These are phyloP conservation scores for Isoetes taiwanensis DNA, from an alignment of 75 land plant genomes.

Conservation along the genomic window DNA sequence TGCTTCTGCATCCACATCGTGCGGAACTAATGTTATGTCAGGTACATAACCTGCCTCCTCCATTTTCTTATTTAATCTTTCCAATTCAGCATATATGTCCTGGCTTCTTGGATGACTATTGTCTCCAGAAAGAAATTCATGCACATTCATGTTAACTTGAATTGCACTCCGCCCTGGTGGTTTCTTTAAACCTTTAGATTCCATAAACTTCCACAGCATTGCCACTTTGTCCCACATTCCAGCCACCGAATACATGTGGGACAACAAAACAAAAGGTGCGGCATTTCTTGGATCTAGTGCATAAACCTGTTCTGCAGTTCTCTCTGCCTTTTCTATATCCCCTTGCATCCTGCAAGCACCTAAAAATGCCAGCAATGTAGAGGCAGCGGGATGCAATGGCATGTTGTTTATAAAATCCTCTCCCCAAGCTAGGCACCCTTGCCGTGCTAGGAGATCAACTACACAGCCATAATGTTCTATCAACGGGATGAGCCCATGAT, in stretches of 20 bases:
- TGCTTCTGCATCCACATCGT: no score
- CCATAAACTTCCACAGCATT: not conserved
- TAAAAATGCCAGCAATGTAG: slow-evolving; percentile 15
- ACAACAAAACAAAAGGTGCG: slow-evolving; percentile 12
- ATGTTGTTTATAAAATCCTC: slow-evolving; percentile 6
- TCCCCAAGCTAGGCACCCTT: slow-evolving; percentile 14
- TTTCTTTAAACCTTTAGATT: no score
- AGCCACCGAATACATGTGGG: slow-evolving; percentile 16
- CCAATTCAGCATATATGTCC: no score
- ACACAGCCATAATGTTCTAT: slow-evolving; percentile 22
- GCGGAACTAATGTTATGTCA: no score
- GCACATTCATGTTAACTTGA: no score
- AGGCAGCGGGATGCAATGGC: slow-evolving; percentile 6
- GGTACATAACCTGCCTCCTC: no score
- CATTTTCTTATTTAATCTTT: no score
- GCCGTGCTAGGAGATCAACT: slow-evolving; percentile 20
- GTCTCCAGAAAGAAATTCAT: no score
- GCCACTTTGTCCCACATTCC: slow-evolving; percentile 14
- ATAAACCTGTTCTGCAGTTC: slow-evolving; percentile 28
- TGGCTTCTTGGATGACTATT: no score
- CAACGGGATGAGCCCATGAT: slow-evolving; percentile 11
- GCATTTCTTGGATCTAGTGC: slow-evolving; percentile 12
- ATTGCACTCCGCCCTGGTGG: no score
- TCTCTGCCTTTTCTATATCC: slow-evolving; percentile 26
- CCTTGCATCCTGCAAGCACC: slow-evolving; percentile 26